Conservation (phyloP, 768 basidiomycete genomes). For the Trametes cingulata region DNA sequence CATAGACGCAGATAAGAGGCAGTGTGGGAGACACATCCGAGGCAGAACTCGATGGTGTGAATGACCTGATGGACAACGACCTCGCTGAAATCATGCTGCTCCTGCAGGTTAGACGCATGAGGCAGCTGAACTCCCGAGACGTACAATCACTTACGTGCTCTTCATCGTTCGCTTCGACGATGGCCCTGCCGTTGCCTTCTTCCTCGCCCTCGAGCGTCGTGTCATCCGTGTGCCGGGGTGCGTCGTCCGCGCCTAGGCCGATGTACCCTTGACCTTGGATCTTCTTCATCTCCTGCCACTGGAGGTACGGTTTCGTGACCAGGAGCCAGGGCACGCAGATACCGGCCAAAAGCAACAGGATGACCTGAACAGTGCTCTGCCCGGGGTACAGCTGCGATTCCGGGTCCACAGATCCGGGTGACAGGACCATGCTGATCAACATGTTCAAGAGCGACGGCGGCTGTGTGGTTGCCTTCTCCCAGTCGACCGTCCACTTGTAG, state of each 20-base stretch:
- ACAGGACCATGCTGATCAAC: slow-evolving; percentile 95
- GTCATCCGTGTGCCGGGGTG: slow-evolving; percentile 53
- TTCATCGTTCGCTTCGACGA: slow-evolving; percentile 72
- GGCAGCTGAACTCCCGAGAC: slow-evolving; percentile 19
- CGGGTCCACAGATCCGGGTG: slow-evolving; percentile 77
- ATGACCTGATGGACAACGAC: slow-evolving; percentile 96
- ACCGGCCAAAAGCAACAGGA: slow-evolving; percentile 74
- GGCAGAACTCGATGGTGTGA: slow-evolving; percentile 98
- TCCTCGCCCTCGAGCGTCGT: slow-evolving; percentile 74
- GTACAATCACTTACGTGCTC: slow-evolving; percentile 61
- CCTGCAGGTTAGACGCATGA: slow-evolving; percentile 38
- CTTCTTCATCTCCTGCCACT: slow-evolving; percentile 86
- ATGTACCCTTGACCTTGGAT: slow-evolving; percentile 85
- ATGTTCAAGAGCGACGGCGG: slow-evolving; percentile 94
- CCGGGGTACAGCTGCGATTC: slow-evolving; percentile 78
- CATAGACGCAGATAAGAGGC: slow-evolving; percentile 92
- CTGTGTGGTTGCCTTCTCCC: slow-evolving; percentile 63
- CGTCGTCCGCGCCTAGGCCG: slow-evolving; percentile 60
- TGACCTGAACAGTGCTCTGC: slow-evolving; percentile 80
- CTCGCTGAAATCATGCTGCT: slow-evolving; percentile 92
- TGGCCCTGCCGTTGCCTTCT: slow-evolving; percentile 73
- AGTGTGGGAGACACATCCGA: slow-evolving; percentile 98
- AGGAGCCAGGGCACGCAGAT: slow-evolving; percentile 97
- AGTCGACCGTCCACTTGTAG: slow-evolving; percentile 97
- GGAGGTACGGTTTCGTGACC: slow-evolving; percentile 86